phyloP scores from a whole-genome alignment of 2,329 filamentous ascomycete genomes.

The Truncatella angustata region DNA sequence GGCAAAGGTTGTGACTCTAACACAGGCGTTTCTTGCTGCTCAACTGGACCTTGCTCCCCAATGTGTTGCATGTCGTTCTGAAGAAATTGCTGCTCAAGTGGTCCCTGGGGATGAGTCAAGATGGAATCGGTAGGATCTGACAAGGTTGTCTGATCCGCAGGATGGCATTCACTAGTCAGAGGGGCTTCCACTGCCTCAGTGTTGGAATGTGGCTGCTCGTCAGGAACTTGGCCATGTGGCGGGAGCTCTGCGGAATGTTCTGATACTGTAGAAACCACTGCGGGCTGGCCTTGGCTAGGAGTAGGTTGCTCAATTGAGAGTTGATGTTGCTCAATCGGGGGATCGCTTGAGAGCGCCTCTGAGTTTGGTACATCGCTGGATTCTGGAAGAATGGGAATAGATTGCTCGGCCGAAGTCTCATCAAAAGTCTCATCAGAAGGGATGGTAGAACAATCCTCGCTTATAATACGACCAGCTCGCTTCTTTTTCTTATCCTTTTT shows the following conservation, averaged over 20 bases:
- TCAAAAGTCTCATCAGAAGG: background rate
- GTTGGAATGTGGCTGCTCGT: background rate
- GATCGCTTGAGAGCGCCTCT: background rate
- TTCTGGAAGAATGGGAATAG: background rate
- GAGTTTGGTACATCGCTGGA: background rate
- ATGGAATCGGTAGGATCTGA: too few relatives aligned
- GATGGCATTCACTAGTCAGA: background rate
- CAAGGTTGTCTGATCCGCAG: background rate
- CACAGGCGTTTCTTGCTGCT: background rate
- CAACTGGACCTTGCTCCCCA: too few relatives aligned
- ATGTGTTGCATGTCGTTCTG: too few relatives aligned
- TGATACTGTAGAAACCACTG: too few relatives aligned
- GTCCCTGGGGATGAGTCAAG: too few relatives aligned
- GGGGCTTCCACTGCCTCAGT: background rate
- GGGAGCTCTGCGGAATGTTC: background rate
- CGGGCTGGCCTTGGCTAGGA: background rate
- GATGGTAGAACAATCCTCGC: background rate
- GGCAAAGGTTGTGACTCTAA: background rate
- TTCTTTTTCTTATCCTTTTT: slow-evolving; percentile 28
- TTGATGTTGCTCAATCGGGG: background rate
- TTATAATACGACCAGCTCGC: slow-evolving; percentile 5
- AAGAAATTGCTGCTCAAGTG: background rate
- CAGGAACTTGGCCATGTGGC: background rate
- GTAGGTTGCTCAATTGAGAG: background rate
- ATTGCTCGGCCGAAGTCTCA: background rate